Evolutionary conservation across 208 protist genomes (phyloP), one percentile per base, ranked within the genome.

Genomic region (Leishmania lainsoni): DNA sequence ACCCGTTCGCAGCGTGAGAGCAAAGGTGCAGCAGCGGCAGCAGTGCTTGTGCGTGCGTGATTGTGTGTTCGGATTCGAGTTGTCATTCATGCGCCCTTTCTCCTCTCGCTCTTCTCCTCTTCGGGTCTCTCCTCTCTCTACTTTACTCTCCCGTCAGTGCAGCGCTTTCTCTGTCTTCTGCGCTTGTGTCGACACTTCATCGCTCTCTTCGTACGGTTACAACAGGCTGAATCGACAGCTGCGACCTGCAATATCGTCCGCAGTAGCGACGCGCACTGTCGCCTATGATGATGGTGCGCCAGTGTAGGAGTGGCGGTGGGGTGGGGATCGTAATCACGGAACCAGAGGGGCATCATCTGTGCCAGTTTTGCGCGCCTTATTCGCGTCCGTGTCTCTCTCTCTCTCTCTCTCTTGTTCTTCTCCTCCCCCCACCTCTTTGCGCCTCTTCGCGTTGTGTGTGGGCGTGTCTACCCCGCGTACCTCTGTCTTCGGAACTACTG

Each of bases 211-310:
- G 10, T 14, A 63, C 39, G 61, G 4, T 39, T 9, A 39, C 61
- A 66, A 66, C 59, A 35, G 76, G 78, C 42, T 45, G 42, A 45
- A 76, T 16, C 54, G 77, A 52, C 29, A 76, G 69, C 48, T 22
- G 49, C 49, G 59, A 17, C 59, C 42, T 1, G 61, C 61, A 59
- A 49, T 16, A 72, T 10, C 66, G 5, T 48, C 66, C 14, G 12
- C 14, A 29, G 29, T 71, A 35, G 29, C 66, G 35, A n/a, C 39
- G 32, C 32, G 29, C 66, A 45, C 5, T 48, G 66, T 48, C 48
- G 32, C 2, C 22, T 17, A 63, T 26, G 66, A 45, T 71, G 35
- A 71, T 8, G 66, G 1, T 29, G 26, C 26, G 29, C 58, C 58
- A 17, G 26, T 63, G 58, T 10, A n/a, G 58, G 58, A 32, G 58